Base-by-base conservation (phyloP, 768 basidiomycete species). In the Panellus pusillus region DNA sequence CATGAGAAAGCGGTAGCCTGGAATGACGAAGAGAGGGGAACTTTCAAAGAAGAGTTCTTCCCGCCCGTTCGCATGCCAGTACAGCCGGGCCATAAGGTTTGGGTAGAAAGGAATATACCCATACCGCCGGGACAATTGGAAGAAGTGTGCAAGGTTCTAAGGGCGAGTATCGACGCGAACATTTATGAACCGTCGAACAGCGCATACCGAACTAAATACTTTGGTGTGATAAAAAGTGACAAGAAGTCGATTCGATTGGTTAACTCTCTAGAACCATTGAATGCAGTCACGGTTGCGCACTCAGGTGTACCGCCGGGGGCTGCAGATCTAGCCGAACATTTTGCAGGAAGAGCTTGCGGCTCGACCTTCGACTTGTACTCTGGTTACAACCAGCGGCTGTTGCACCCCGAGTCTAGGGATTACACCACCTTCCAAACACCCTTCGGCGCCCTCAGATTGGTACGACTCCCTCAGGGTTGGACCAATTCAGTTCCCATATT, bases 381-480 rank as follows among this genome's bases (percentile, higher is more conserved):
- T 0, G 68, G 67, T 15, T 69, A 65, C 42, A 64, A 74, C 20
- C 60, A 72, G 5, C 52, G 63, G 0, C 35, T 45, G 31, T 52
- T 74, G 1, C 52, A 64, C 7, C 59, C 54, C 3, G 54, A 61
- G 1, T 72, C 0, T 74, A 72, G n/a, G n/a, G n/a, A n/a, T n/a
- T n/a, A n/a, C n/a, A n/a, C n/a, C n/a, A n/a, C n/a, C n/a, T n/a
- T n/a, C 47, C 62, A 65, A 45, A 66, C 61, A 0, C 68, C 66
- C 1, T 47, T 65, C 12, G 63, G 68, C 0, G 50, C 63, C 0
- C 28, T 63, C 0, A 53, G 60, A 0, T 57, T 71, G 0, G 61
- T 57, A 0, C 50, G 58, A 0, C 44, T 72, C 0, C 68, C 67
- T 0, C 69, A 69, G 66, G 73, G 71, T 0, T 66, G 65, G n/a